These are phyloP conservation scores for Scedosporium dehoogii DNA, from an alignment of 2,329 filamentous ascomycete species.

Conservation along the genomic window DNA sequence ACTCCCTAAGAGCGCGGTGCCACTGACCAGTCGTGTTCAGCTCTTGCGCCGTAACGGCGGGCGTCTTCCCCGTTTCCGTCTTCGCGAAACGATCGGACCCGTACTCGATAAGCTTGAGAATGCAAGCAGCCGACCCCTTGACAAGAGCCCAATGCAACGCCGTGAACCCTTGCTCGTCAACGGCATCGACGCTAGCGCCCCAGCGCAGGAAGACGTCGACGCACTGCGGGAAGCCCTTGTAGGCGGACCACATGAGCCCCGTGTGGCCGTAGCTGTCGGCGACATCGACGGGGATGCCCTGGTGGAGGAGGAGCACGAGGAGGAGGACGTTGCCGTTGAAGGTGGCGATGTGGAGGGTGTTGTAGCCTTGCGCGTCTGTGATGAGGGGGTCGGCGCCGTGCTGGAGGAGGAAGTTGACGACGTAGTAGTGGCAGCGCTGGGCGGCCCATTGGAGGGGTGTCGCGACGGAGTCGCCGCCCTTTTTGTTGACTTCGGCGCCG, in stretches of 20 bases:
- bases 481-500: slow-evolving; percentile 86
- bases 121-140: slow-evolving; percentile 79
- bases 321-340: slow-evolving; percentile 94
- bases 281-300: slow-evolving; percentile 90
- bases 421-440: slow-evolving; percentile 92
- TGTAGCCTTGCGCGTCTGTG: slow-evolving; percentile 92
- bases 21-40: slow-evolving; percentile 80
- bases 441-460: slow-evolving; percentile 96
- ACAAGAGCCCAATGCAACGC: slow-evolving; percentile 95
- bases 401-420: slow-evolving; percentile 83
- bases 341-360: slow-evolving; percentile 91
- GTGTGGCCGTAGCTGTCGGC: slow-evolving; percentile 86
- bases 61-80: slow-evolving; percentile 84
- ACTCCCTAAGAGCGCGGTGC: slow-evolving; percentile 73
- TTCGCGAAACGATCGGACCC: slow-evolving; percentile 87
- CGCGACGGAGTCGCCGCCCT: slow-evolving; percentile 89
- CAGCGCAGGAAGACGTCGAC: slow-evolving; percentile 89
- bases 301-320: slow-evolving; percentile 80
- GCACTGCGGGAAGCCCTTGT: slow-evolving; percentile 88
- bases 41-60: slow-evolving; percentile 73
- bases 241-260: slow-evolving; percentile 95
- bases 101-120: slow-evolving; percentile 92
- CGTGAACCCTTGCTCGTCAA: slow-evolving; percentile 87
- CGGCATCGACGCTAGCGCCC: slow-evolving; percentile 87
- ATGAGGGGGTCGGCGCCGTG: slow-evolving; percentile 87